A percentile compares a stretch with the other conserved stretches of the same genome.
These are phyloP conservation scores for Colletotrichum truncatum DNA, from an alignment of 2,329 filamentous ascomycete species.

Conservation along the genomic window DNA sequence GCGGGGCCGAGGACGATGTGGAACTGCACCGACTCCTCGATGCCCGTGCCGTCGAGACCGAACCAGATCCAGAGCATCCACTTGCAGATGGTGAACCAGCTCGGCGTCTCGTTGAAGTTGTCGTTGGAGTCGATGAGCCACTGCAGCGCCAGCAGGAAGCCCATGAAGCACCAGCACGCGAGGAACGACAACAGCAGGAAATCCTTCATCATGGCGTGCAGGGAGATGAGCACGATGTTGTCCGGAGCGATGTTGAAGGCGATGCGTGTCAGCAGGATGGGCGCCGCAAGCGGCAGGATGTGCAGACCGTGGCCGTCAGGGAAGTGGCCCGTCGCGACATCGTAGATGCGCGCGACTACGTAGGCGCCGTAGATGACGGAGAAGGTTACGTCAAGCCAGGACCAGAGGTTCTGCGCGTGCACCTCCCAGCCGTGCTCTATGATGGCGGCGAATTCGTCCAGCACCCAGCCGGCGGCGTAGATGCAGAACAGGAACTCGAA, in stretches of 20 bases:
- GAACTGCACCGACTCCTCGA: constrained; percentile 63
- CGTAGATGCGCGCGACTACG: constrained; percentile 66
- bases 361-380: constrained; percentile 70
- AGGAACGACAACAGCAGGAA: constrained; percentile 72
- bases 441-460: constrained; percentile 72
- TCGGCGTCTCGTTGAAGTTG: constrained; percentile 40
- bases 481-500: constrained; percentile 70
- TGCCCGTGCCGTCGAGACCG: constrained; percentile 71
- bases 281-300: constrained; percentile 72
- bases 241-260: constrained; percentile 80
- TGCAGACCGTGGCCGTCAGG: constrained; percentile 66
- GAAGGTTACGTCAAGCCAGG: constrained; percentile 78
- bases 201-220: constrained; percentile 79
- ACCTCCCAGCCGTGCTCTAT: constrained; percentile 74
- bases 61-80: constrained; percentile 88
- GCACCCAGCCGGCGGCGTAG: constrained; percentile 73
- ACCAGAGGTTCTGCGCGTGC: constrained; percentile 79
- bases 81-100: constrained; percentile 69
- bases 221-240: constrained; percentile 78
- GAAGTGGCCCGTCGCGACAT: constrained; percentile 45
- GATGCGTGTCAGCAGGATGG: constrained; percentile 74
- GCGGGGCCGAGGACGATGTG: constrained; percentile 73
- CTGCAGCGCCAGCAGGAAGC: constrained; percentile 74
- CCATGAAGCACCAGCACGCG: constrained; percentile 69
- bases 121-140: constrained; percentile 60